These are phyloP conservation scores for Tetrahymena borealis DNA, from an alignment of 73 alveolate genomes.

Conservation along the genomic window DNA sequence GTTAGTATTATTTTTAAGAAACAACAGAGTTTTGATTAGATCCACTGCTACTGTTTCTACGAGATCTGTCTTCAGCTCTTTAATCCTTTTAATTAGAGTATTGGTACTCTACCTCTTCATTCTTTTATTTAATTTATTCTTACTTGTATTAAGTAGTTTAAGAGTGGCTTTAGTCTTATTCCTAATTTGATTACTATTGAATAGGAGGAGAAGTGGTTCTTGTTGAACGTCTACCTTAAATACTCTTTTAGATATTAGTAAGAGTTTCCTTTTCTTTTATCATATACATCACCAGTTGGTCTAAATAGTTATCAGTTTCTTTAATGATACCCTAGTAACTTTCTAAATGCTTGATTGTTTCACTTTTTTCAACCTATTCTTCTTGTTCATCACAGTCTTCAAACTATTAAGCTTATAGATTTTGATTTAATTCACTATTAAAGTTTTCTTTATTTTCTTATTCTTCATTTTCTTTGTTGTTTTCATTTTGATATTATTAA, in stretches of 20 bases:
- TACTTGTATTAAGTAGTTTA: not conserved
- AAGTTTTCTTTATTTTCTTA: not conserved
- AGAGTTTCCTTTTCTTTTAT: not conserved
- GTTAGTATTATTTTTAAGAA: not conserved
- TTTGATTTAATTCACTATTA: no score
- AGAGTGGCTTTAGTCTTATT: no score
- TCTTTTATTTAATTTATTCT: not conserved
- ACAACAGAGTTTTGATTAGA: not conserved
- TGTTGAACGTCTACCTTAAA: not conserved
- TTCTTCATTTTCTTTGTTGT: not conserved
- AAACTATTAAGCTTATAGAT: no score
- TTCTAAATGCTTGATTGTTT: not conserved
- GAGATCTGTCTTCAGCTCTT: not conserved
- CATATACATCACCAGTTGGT: not conserved
- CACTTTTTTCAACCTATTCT: not conserved
- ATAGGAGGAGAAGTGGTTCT: not conserved
- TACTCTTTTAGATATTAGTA: not conserved
- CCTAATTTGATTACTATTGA: not conserved
- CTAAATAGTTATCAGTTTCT: not conserved
- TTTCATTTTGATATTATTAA: not conserved
- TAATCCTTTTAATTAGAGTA: no score
- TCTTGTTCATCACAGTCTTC: not conserved
- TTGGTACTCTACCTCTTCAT: no score
- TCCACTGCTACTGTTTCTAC: not conserved
- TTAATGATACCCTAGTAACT: not conserved